Evolutionary conservation across 495 filamentous ascomycete species (phyloP).

Genomic region (Aspergillus diversus): DNA sequence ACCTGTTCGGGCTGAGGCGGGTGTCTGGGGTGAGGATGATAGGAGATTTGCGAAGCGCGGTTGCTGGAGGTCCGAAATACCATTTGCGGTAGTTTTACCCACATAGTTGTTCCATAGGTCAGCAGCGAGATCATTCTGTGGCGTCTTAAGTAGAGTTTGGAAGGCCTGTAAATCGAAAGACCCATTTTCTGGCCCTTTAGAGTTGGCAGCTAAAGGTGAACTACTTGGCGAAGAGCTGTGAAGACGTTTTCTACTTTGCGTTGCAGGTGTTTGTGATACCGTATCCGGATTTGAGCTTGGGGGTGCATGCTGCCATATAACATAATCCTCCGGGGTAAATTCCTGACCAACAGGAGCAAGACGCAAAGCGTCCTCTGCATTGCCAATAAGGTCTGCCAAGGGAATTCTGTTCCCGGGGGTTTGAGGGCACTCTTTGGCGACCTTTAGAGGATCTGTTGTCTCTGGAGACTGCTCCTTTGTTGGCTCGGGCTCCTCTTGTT

Average conservation of each 20-base stretch:
- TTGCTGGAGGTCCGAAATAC: constrained; percentile 44
- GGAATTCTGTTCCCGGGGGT: constrained; percentile 77
- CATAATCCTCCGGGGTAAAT: constrained; percentile 69
- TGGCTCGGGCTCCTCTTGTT: constrained; percentile 31
- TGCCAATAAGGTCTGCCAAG: constrained; percentile 79
- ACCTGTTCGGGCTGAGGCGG: constrained; percentile 43
- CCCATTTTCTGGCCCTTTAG: constrained; percentile 45
- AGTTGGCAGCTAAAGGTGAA: constrained; percentile 62
- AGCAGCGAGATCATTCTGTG: constrained; percentile 77
- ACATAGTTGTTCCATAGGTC: constrained; percentile 88
- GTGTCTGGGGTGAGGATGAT: constrained; percentile 72
- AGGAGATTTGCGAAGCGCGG: constrained; percentile 65
- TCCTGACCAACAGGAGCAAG: constrained; percentile 40
- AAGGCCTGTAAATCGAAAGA: constrained; percentile 55
- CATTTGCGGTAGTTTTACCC: constrained; percentile 47
- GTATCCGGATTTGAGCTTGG: constrained; percentile 46
- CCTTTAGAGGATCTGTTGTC: constrained; percentile 34
- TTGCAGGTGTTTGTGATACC: constrained; percentile 51
- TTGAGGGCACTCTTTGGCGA: constrained; percentile 57
- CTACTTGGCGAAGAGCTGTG: constrained; percentile 81
- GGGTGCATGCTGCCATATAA: constrained; percentile 69
- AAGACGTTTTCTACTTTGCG: constrained; percentile 68
- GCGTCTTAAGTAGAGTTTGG: constrained; percentile 66
- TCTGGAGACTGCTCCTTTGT: constrained; percentile 33
- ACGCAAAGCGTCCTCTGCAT: constrained; percentile 61